Percentiles rank a stretch among this genome's conserved stretches.
These are phyloP conservation scores for Colletotrichum destructivum DNA, from an alignment of 2,329 filamentous ascomycete species.

Conservation along the genomic window DNA sequence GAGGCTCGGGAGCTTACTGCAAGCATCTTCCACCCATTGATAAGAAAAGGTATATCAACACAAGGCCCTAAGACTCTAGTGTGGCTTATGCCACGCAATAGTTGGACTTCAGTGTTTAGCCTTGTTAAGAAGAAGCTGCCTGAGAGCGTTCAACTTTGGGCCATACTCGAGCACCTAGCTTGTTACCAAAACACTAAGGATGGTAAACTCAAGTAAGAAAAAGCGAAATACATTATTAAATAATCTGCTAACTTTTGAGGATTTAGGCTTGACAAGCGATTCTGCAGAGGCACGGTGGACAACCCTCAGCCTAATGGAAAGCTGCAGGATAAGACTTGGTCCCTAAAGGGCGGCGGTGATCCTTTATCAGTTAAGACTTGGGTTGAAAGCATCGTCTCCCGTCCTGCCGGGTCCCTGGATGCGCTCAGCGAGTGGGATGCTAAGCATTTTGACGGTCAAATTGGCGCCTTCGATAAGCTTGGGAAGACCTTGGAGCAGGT, in stretches of 20 bases:
- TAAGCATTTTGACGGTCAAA: conserved; percentile 3
- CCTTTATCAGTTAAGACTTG: not conserved
- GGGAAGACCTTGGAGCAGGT: not conserved
- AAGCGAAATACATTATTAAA: not conserved
- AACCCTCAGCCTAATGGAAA: not conserved
- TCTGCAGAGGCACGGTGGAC: not conserved
- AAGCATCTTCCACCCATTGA: too few relatives aligned
- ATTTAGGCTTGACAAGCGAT: not conserved
- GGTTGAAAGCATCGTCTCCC: not conserved
- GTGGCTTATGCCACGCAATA: not conserved
- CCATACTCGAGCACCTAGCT: not conserved
- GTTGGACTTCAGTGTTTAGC: not conserved
- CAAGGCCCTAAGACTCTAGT: not conserved
- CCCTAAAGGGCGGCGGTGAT: not conserved
- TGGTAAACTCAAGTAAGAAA: not conserved
- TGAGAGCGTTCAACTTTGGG: not conserved
- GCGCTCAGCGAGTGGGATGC: not conserved
- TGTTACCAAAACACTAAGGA: conserved; percentile 1
- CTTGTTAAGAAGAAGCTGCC: not conserved
- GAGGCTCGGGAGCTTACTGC: not conserved
- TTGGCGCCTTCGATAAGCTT: not conserved
- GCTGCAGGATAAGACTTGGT: not conserved
- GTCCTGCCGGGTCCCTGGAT: not conserved
- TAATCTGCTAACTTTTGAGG: not conserved
- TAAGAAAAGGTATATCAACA: too few relatives aligned